Conservation (phyloP, 2,329 filamentous ascomycete genomes). For the Huntiella savannae region DNA sequence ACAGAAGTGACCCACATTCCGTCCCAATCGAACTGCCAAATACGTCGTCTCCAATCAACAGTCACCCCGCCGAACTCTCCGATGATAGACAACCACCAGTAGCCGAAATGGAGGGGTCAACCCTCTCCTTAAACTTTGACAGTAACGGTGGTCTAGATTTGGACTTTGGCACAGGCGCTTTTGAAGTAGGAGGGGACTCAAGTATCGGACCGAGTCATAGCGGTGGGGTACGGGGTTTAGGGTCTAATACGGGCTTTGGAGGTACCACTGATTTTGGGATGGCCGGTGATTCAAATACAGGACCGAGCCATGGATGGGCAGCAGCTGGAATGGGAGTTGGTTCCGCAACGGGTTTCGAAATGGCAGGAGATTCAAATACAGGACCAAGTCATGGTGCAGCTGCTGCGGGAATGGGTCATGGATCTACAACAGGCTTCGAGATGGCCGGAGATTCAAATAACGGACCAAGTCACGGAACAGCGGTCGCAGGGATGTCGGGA, state of each 20-base stretch:
- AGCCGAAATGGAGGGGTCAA: not conserved
- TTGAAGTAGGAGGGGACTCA: no score
- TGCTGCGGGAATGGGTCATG: constrained; percentile 1
- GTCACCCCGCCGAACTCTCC: not conserved
- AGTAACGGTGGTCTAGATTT: not conserved
- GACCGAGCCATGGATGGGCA: not conserved
- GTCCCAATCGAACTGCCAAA: not conserved
- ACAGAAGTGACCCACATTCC: no score
- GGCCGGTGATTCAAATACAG: not conserved
- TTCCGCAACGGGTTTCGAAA: not conserved
- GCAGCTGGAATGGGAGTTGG: constrained; percentile 1
- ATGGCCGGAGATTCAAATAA: not conserved
- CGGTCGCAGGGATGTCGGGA: not conserved
- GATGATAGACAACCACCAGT: not conserved
- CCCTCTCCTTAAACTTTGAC: constrained; percentile 2
- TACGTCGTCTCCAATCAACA: not conserved
- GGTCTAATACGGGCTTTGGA: not conserved
- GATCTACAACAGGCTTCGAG: not conserved
- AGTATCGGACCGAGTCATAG: no score
- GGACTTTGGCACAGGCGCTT: not conserved
- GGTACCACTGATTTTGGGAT: not conserved
- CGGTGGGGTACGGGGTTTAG: not conserved
- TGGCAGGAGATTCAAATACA: not conserved
- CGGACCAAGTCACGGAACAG: not conserved
- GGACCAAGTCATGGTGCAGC: not conserved